These are phyloP conservation scores for Colletotrichum sp. DNA, from an alignment of 2,329 filamentous ascomycete species.

Conservation along the genomic window DNA sequence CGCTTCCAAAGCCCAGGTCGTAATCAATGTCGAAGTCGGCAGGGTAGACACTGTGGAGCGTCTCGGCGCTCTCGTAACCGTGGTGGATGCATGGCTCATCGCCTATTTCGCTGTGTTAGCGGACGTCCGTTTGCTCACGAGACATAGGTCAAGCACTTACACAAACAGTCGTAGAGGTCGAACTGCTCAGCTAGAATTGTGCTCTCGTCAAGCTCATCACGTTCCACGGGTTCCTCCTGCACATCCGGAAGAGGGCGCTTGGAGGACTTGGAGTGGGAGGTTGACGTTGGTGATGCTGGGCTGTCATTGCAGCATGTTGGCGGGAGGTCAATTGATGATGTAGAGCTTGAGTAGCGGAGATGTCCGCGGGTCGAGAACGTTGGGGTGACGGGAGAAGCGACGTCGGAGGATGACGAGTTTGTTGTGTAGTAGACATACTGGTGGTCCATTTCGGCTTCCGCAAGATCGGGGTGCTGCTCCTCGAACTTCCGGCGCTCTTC, in stretches of 20 bases:
- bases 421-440: slow-evolving; percentile 49
- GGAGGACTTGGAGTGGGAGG: slow-evolving; percentile 51
- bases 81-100: slow-evolving; percentile 69
- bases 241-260: slow-evolving; percentile 80
- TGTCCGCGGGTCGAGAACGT: slow-evolving; percentile 71
- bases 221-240: slow-evolving; percentile 80
- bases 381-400: slow-evolving; percentile 73
- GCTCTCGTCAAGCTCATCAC: slow-evolving; percentile 58
- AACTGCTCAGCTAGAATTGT: slow-evolving; percentile 48
- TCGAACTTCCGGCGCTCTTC: slow-evolving; percentile 53
- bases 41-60: slow-evolving; percentile 44
- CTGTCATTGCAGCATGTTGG: slow-evolving; percentile 50
- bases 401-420: slow-evolving; percentile 68
- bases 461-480: slow-evolving; percentile 27
- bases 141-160: slow-evolving; percentile 59
- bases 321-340: slow-evolving; percentile 75
- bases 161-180: slow-evolving; percentile 71
- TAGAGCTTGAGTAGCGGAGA: slow-evolving; percentile 73
- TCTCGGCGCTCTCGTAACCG: slow-evolving; percentile 46
- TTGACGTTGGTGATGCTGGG: slow-evolving; percentile 57
- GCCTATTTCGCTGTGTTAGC: slow-evolving; percentile 46
- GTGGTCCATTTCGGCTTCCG: slow-evolving; percentile 37
- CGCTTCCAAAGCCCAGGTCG: slow-evolving; percentile 70
- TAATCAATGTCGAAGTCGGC: slow-evolving; percentile 62
- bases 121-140: neutral